Evolutionary conservation across 192 early-diverging fungal genomes (phyloP).

Genomic region (Globomyces pollinis-pini): DNA sequence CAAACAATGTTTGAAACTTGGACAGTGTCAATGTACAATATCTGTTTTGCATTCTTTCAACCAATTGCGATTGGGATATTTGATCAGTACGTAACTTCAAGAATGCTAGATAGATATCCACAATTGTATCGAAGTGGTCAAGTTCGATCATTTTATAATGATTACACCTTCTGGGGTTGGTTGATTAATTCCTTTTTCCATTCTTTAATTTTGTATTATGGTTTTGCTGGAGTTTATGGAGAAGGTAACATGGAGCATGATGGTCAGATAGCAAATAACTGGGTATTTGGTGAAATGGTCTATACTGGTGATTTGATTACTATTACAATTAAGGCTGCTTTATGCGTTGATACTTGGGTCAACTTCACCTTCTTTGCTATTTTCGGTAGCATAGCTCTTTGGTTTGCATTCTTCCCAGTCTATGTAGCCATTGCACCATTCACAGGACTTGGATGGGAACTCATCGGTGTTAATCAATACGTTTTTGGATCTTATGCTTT

Average conservation of each 20-base stretch:
- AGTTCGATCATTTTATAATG: constrained; percentile 62
- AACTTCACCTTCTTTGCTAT: constrained; percentile 90
- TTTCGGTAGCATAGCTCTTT: constrained; percentile 81
- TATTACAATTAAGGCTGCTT: constrained; percentile 82
- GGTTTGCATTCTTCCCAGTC: constrained; percentile 80
- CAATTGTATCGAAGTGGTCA: constrained; percentile 80
- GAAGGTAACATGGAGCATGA: constrained; percentile 60
- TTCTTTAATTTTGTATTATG: constrained; percentile 75
- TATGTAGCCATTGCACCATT: constrained; percentile 71
- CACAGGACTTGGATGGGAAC: constrained; percentile 36
- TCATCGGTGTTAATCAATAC: constrained; percentile 31
- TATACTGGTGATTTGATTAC: constrained; percentile 85
- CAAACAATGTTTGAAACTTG: constrained; percentile 96
- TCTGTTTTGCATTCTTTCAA: constrained; percentile 89
- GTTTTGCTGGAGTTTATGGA: constrained; percentile 56
- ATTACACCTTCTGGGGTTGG: constrained; percentile 86
- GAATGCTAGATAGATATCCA: constrained; percentile 93
- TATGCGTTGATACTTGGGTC: constrained; percentile 89
- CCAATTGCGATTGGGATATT: constrained; percentile 96
- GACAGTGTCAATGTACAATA: constrained; percentile 92
- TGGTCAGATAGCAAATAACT: constrained; percentile 74
- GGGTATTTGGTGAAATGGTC: constrained; percentile 83
- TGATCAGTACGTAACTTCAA: constrained; percentile 87
- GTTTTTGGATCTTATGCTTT: constrained; percentile 47
- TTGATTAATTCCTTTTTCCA: constrained; percentile 87